Base-by-base conservation (phyloP, 768 basidiomycete species). In the Rhizopogon salebrosus region DNA sequence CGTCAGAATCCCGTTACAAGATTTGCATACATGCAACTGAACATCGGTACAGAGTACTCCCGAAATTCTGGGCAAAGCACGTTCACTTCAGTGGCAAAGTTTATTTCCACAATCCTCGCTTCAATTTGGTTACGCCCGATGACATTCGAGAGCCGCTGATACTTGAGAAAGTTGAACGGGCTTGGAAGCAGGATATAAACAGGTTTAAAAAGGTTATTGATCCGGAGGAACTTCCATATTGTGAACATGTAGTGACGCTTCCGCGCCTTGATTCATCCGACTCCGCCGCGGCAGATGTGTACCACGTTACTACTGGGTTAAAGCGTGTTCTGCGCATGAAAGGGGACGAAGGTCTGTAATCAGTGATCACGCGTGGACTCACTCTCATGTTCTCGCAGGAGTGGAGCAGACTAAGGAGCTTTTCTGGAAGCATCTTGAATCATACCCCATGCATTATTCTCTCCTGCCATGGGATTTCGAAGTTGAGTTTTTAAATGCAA, bases 61-160 rank as follows among this genome's bases (percentile, higher is more conserved):
- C 27, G 7, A 29, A 29, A 18, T 46, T 23, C 26, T 79, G 77
- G 77, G 60, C 63, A 40, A 62, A 63, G 51, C 66, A 65, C 51
- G 36, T 63, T 40, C 75, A 78, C 54, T 73, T 76, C n/a, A 76
- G 75, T 55, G 73, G 72, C 61, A 75, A 75, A 62, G 57, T 70
- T 40, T 78, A 78, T 58, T 78, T 67, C 61, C 71, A 71, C 60
- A 66, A 77, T 56, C 54, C 54, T 22, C 53, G 56, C 16, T 57
- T 72, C 38, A 68, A 70, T 18, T 46, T 76, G 45, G 66, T 74
- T 41, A 74, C 75, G 1, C 66, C 72, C 6, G 74, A 75, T 51
- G 63, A 77, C 55, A 68, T 77, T 41, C 64, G 66, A 23, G 59
- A 72, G 41, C 62, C 66, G 8, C 52, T 57, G 8, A 72, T 64